Percentiles rank a stretch among this genome's conserved stretches.
Conservation (phyloP, 345 rosid species). For the Euphorbia lathyris region DNA sequence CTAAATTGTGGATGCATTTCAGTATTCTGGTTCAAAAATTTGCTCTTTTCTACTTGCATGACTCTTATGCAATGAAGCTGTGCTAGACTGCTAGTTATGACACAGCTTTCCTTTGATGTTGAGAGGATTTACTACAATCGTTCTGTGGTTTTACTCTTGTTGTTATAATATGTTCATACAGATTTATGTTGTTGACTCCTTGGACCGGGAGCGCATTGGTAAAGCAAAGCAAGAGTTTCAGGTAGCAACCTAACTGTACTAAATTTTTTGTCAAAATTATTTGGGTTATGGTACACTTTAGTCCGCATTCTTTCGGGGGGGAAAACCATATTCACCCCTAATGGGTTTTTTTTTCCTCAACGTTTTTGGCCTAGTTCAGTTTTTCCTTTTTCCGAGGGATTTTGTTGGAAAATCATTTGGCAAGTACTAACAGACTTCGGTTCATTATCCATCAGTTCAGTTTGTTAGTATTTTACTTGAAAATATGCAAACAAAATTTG, state of each 20-base stretch:
- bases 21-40: background rate
- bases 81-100: background rate
- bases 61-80: no score
- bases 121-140: background rate
- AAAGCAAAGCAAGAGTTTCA: constrained; percentile 91
- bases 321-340: background rate
- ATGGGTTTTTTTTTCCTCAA: background rate
- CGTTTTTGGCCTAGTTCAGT: background rate
- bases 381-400: background rate
- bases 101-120: background rate
- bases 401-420: background rate
- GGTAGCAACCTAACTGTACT: constrained; percentile 46
- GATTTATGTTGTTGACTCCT: constrained; percentile 98
- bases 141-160: background rate
- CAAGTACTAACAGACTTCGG: background rate
- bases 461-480: no score
- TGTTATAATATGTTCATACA: constrained; percentile 25
- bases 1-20: background rate
- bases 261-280: constrained; percentile 15
- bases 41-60: background rate
- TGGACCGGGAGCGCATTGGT: constrained; percentile 94
- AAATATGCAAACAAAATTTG: no score
- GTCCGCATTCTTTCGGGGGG: background rate
- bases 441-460: background rate
- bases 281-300: background rate